Base-by-base conservation (phyloP, 2,329 filamentous ascomycete genomes). In the Mollisiaceae sp. region DNA sequence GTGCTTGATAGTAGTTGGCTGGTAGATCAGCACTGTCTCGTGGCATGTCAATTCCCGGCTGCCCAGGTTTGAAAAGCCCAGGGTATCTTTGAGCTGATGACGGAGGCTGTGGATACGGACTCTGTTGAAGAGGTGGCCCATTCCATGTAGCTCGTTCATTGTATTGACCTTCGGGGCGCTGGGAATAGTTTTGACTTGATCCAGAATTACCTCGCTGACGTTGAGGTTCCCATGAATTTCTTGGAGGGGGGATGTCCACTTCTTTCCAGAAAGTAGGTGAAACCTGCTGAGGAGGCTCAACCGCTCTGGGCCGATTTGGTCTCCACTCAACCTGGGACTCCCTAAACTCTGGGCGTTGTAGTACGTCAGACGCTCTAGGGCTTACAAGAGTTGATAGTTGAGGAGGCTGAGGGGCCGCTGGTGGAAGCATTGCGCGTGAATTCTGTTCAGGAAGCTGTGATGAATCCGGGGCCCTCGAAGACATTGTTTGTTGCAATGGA, bases 31-130 rank as follows among this genome's bases (percentile, higher is more conserved):
- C 62, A 43, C 65, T 67, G 9, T 70, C 68, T 41, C 68, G 60
- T 35, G 68, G 47, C 20, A 67, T 52, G 58, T 72, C 74, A 39
- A 67, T 65, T 24, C 68, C 68, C 63, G 60, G 57, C 57, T 73
- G 68, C 9, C 68, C 72, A 18, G 75, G 70, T 54, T 76, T 76
- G 69, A 86, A 84, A 15, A 83, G 76, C n/a, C 78, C 76, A 2
- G 83, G 82, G 65, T 81, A 85, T 54, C 83, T 78, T 67, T 82
- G 78, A 9, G 83, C 81, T 4, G 84, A 82, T 4, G 82, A 83
- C 6, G 84, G 84, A 6, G 84, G 83, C 43, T 82, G 76, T 67
- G 80, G 78, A n/a, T 77, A 73, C 11, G 68, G 59, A 20, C 66
- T 70, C 14, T 61, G 60, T 15, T 68, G 70, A 0, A 43, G 20